phyloP scores from a whole-genome alignment of 192 early-diverging fungal species.

The Umbelopsis isabellina region DNA sequence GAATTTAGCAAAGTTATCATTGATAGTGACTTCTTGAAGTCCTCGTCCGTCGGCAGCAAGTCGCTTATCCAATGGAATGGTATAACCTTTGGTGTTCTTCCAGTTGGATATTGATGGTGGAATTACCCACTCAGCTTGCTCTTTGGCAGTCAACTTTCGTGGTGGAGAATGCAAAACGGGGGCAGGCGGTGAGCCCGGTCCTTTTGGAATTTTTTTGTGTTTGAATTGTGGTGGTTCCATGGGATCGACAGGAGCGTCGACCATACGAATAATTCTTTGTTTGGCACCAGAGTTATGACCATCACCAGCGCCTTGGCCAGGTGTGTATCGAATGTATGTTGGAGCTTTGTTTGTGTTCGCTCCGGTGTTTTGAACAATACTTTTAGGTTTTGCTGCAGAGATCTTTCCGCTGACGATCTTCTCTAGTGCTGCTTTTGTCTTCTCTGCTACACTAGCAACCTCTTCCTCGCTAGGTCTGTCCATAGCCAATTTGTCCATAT shows the following conservation, averaged over 20 bases:
- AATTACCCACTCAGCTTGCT: slow-evolving; percentile 96
- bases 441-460: slow-evolving; percentile 82
- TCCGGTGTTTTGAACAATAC: slow-evolving; percentile 35
- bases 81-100: slow-evolving; percentile 99
- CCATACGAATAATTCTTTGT: slow-evolving; percentile 93
- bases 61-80: slow-evolving; percentile 98
- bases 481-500: slow-evolving; percentile 67
- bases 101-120: slow-evolving; percentile 99
- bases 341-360: slow-evolving; percentile 65
- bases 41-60: slow-evolving; percentile 97
- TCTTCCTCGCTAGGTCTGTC: slow-evolving; percentile 79
- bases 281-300: slow-evolving; percentile 72
- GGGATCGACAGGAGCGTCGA: slow-evolving; percentile 94
- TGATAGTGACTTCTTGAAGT: slow-evolving; percentile 85
- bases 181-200: slow-evolving; percentile 90
- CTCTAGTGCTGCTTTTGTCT: slow-evolving; percentile 87
- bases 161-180: slow-evolving; percentile 98
- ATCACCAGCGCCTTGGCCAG: slow-evolving; percentile 65
- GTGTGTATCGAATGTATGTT: slow-evolving; percentile 89
- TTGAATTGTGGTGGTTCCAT: slow-evolving; percentile 94
- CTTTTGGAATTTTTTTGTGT: slow-evolving; percentile 87
- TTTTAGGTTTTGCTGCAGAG: slow-evolving; percentile 63
- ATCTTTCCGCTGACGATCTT: slow-evolving; percentile 83
- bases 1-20: slow-evolving; percentile 96
- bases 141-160: slow-evolving; percentile 92